Evolutionary conservation across 1,284 basidiomycete genomes (phyloP).

Genomic region (Waitea zeae): DNA sequence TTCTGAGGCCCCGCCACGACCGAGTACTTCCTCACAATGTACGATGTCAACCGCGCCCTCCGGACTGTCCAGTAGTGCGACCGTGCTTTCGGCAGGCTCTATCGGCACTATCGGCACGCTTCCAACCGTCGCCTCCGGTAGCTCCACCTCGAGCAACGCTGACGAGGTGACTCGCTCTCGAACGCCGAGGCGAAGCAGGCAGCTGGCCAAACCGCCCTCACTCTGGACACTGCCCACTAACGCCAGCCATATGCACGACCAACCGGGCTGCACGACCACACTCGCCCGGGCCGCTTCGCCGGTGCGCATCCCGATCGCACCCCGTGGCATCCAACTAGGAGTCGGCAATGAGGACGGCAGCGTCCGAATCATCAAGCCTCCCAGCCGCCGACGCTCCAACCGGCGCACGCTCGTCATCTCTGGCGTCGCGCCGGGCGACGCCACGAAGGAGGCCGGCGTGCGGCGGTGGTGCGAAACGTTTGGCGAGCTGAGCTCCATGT

Average conservation of each 20-base stretch:
- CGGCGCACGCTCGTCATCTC: constrained; percentile 21
- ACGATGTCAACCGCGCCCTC: no score
- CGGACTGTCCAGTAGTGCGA: no score
- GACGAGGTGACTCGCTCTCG: no score
- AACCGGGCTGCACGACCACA: constrained; percentile 14
- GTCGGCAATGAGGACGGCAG: constrained; percentile 6
- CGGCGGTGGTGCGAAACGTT: constrained; percentile 64
- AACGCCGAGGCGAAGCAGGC: no score
- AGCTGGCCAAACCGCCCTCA: constrained; percentile 17
- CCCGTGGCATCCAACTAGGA: constrained; percentile 11
- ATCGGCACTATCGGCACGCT: no score
- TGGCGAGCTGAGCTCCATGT: constrained; percentile 53
- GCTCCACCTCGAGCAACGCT: no score
- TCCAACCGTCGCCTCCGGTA: no score
- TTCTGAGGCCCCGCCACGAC: no score
- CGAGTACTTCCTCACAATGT: no score
- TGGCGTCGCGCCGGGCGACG: constrained; percentile 18
- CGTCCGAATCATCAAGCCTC: neutral
- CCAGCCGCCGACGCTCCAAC: no score
- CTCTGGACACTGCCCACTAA: constrained; percentile 22
- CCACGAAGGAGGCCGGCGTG: constrained; percentile 15
- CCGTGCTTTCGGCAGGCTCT: no score
- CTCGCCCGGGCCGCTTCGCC: constrained; percentile 11
- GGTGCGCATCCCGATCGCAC: constrained; percentile 10
- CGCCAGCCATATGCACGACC: constrained; percentile 19